phyloP scores from a whole-genome alignment of 192 early-diverging fungal species.

The Glomus cerebriforme region DNA sequence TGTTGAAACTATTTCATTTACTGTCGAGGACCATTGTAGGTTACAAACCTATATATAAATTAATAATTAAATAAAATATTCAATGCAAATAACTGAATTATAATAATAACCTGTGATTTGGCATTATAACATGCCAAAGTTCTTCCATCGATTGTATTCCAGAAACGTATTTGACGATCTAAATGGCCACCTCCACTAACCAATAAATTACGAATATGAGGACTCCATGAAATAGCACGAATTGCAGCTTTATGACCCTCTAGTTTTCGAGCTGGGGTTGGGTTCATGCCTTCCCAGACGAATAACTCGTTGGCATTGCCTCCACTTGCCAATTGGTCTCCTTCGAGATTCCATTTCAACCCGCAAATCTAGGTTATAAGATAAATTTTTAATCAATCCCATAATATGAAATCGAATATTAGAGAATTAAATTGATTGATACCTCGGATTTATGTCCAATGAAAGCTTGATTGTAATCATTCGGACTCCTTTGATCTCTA shows the following conservation, averaged over 20 bases:
- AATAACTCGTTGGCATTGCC: constrained; percentile 91
- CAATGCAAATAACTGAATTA: not conserved
- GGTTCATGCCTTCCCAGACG: constrained; percentile 74
- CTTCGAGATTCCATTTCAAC: constrained; percentile 80
- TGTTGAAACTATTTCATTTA: constrained; percentile 84
- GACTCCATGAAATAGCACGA: constrained; percentile 93
- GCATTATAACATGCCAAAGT: constrained; percentile 67
- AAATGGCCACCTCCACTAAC: constrained; percentile 93
- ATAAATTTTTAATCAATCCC: not conserved
- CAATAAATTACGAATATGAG: constrained; percentile 70
- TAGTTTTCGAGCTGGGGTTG: constrained; percentile 57
- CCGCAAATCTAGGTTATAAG: constrained; percentile 70
- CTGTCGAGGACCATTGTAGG: constrained; percentile 78
- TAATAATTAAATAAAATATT: not conserved
- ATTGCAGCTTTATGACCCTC: constrained; percentile 85
- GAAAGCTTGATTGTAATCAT: constrained; percentile 48
- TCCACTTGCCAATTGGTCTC: constrained; percentile 77
- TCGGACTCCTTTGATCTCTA: constrained; percentile 63
- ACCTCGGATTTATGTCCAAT: constrained; percentile 63
- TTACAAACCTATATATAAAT: constrained; percentile 73
- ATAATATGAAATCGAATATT: not conserved
- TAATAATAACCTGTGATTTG: constrained; percentile 67
- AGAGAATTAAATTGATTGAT: not conserved
- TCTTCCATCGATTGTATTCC: constrained; percentile 74
- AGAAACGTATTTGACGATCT: constrained; percentile 86